Conservation (phyloP, 2,329 filamentous ascomycete genomes). For the Sclerotinia borealis region DNA sequence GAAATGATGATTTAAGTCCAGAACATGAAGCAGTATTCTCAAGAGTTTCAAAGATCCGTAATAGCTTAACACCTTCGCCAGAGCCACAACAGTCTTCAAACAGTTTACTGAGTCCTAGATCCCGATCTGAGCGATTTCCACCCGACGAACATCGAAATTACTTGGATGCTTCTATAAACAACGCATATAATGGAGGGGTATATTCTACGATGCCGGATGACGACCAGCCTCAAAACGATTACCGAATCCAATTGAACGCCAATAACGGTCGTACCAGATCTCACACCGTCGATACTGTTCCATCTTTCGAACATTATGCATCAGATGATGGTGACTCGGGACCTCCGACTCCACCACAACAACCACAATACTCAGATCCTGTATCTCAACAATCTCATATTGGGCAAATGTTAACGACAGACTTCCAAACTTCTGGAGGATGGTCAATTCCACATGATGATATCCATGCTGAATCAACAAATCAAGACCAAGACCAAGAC, state of each 20-base stretch:
- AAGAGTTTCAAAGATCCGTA: constrained; percentile 6
- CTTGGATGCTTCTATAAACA: constrained; percentile 3
- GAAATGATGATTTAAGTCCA: not conserved
- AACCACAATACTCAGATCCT: not conserved
- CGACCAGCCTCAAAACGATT: not conserved
- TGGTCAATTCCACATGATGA: constrained; percentile 2
- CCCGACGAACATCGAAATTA: constrained; percentile 3
- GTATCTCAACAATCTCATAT: not conserved
- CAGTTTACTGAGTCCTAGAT: not conserved
- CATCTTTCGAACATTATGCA: constrained; percentile 24
- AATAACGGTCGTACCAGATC: not conserved
- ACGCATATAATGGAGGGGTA: not conserved
- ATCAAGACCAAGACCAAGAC: not conserved
- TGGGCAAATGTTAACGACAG: constrained; percentile 13
- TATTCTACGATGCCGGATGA: not conserved
- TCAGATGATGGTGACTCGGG: constrained; percentile 17
- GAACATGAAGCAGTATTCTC: constrained; percentile 13
- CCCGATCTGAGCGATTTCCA: not conserved
- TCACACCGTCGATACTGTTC: constrained; percentile 25
- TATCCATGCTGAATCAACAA: not conserved
- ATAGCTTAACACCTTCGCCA: not conserved
- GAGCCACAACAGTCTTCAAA: not conserved
- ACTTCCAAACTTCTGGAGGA: not conserved
- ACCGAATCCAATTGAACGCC: not conserved
- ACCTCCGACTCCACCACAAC: constrained; percentile 4